Evolutionary conservation across 2,329 filamentous ascomycete species (phyloP).

Genomic region (Colletotrichum theobromicola): DNA sequence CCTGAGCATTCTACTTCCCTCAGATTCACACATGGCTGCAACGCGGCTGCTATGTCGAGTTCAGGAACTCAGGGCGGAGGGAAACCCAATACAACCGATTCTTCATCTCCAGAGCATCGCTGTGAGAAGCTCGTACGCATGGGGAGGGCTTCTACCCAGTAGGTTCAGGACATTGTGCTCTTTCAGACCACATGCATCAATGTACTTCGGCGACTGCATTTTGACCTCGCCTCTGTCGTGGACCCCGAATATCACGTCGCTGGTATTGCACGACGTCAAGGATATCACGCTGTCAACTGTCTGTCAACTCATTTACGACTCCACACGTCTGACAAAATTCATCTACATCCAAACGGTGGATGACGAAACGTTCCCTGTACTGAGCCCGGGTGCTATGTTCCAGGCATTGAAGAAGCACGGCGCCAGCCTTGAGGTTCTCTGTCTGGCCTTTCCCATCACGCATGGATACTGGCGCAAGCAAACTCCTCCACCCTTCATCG

Average conservation of each 20-base stretch:
- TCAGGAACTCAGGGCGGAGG: not conserved
- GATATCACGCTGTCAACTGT: not conserved
- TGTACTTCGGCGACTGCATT: not conserved
- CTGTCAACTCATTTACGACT: not conserved
- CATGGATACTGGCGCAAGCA: too few relatives aligned
- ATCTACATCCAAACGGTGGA: not conserved
- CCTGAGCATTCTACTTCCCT: not conserved
- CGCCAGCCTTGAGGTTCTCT: not conserved
- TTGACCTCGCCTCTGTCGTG: not conserved
- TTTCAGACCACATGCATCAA: not conserved
- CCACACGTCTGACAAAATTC: not conserved
- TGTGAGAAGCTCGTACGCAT: not conserved
- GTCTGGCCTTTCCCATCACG: too few relatives aligned
- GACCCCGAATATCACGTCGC: not conserved
- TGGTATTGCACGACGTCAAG: not conserved
- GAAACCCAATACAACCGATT: not conserved
- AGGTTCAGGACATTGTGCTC: not conserved
- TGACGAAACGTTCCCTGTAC: not conserved
- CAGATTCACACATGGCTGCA: not conserved
- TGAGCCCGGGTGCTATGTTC: not conserved
- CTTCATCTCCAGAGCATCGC: not conserved
- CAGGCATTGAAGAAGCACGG: not conserved
- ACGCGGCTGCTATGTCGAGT: not conserved
- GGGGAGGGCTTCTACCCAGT: fast-evolving
- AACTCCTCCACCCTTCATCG: not conserved